Base-by-base conservation (phyloP, 768 basidiomycete species). In the Lentinula detonsa region DNA sequence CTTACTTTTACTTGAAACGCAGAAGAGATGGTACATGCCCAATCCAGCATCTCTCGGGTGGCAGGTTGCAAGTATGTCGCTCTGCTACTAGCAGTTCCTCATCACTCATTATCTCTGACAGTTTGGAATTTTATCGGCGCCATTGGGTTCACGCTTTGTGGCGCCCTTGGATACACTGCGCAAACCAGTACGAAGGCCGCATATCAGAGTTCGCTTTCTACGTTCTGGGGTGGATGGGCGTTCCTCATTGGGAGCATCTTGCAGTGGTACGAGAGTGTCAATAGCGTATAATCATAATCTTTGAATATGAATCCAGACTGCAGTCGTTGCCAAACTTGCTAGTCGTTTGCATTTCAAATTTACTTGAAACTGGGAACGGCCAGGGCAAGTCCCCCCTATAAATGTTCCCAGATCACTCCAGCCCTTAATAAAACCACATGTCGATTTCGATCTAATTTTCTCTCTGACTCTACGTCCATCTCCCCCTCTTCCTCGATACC, bases 41-140 rank as follows among this genome's bases (percentile, higher is more conserved):
- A 69, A 71, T n/a, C 68, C 75, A 2, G 61, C 62, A 2, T 76
- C 76, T 28, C 69, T 86, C 2, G 85, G 85, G 28, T 86, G 85
- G 85, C 81, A 81, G 49, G 76, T 82, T 46, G 77, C 79, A 48
- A 68, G 78, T 76, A 64, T 45, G 71, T 65, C 6, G 58, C 31
- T 53, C 10, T 23, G 18, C 28, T 16, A 13, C 28, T 28, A 28
- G 28, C 28, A 28, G 18, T 34, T 43, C 46, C 61, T 54, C 9
- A 59, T 37, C 54, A 49, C 28, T 28, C 50, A 39, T 7, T 39
- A 33, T 35, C 10, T 62, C 23, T 5, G 37, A 28, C 50, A 73
- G 79, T 85, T 39, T 86, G 85, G 85, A 87, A 87, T 65, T 74
- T 85, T 28, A 67, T 86, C 28, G 85, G 86, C 11, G 80, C 77